Conservation (phyloP, 495 filamentous ascomycete species). For the Neohortaea acidophila region DNA sequence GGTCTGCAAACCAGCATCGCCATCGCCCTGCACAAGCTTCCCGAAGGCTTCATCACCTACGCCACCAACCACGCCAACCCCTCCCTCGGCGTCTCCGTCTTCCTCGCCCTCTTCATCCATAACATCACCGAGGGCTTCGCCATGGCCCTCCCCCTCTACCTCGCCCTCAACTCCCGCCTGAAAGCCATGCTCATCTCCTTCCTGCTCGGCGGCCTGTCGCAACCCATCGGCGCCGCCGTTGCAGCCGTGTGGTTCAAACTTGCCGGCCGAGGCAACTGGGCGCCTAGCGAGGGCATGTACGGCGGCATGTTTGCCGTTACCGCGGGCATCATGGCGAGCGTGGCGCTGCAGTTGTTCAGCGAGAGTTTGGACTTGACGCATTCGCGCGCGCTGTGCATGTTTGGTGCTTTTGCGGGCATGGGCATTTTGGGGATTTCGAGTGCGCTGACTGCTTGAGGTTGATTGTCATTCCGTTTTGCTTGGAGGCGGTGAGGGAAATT, state of each 20-base stretch:
- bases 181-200: slow-evolving; percentile 75
- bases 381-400: slow-evolving; percentile 60
- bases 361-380: slow-evolving; percentile 75
- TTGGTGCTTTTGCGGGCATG: slow-evolving; percentile 84
- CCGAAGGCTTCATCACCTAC: slow-evolving; percentile 96
- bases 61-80: slow-evolving; percentile 95
- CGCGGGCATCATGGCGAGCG: slow-evolving; percentile 86
- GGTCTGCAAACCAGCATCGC: slow-evolving; percentile 86
- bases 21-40: slow-evolving; percentile 91
- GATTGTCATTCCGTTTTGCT: no score
- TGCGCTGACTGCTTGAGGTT: slow-evolving; percentile 54
- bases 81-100: slow-evolving; percentile 70
- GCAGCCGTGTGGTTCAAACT: slow-evolving; percentile 68
- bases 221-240: slow-evolving; percentile 71
- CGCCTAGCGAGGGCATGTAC: slow-evolving; percentile 51
- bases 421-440: slow-evolving; percentile 70
- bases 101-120: slow-evolving; percentile 90
- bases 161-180: slow-evolving; percentile 59
- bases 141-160: slow-evolving; percentile 78
- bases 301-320: slow-evolving; percentile 80
- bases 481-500: no score
- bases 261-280: slow-evolving; percentile 27
- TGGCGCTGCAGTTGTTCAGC: slow-evolving; percentile 75
- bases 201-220: slow-evolving; percentile 68
- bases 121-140: slow-evolving; percentile 96